These are phyloP conservation scores for Cornus florida DNA, from an alignment of 148 eudicot species.

Conservation along the genomic window DNA sequence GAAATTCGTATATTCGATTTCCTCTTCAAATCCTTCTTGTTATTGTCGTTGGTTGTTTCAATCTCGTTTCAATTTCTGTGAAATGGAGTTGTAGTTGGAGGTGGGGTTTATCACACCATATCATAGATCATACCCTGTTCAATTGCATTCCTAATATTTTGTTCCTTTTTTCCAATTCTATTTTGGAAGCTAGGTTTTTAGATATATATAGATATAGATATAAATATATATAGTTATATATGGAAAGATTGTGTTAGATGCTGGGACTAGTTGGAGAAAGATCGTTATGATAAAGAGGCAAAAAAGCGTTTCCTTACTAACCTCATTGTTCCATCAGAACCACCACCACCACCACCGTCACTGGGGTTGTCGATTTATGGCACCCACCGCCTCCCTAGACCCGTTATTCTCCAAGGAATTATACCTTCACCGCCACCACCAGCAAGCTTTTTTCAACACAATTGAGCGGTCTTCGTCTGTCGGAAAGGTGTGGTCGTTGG, in stretches of 20 bases:
- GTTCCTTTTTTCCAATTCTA: neutral
- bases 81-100: too few species aligned
- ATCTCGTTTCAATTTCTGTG: neutral
- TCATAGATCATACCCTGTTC: neutral
- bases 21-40: neutral
- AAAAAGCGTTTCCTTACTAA: neutral
- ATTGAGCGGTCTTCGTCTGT: neutral
- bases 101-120: too few species aligned
- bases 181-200: neutral
- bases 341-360: slow-evolving; percentile 9
- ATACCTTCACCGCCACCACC: slow-evolving; percentile 7
- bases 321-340: neutral
- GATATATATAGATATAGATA: too few species aligned
- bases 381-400: slow-evolving; percentile 10
- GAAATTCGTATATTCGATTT: neutral
- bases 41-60: neutral
- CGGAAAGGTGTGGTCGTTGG: neutral
- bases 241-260: neutral
- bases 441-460: neutral
- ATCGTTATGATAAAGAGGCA: slow-evolving; percentile 26
- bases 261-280: neutral
- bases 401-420: slow-evolving; percentile 3
- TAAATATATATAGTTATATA: too few species aligned
- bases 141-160: neutral
- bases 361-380: slow-evolving; percentile 11